Conservation (phyloP, 2,329 filamentous ascomycete genomes). For the Colletotrichum gloeosporioides region DNA sequence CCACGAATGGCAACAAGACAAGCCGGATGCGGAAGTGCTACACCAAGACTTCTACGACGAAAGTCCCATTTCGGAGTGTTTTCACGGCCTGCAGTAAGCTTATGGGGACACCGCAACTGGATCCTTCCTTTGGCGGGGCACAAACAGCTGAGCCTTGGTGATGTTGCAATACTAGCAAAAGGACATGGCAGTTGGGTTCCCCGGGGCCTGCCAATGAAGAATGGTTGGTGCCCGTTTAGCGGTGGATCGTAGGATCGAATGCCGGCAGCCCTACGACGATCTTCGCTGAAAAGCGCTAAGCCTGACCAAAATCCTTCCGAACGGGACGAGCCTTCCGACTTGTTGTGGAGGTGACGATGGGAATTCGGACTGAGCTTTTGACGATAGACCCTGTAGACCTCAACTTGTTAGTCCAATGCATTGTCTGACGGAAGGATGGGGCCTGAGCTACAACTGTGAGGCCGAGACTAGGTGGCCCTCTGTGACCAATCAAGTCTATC, state of each 20-base stretch:
- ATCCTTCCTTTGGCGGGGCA: not conserved
- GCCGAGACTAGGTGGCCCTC: not conserved
- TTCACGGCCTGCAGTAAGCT: not conserved
- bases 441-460: not conserved
- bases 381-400: not conserved
- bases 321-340: not conserved
- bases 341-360: not conserved
- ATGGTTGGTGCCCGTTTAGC: not conserved
- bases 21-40: not conserved
- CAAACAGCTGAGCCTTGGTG: not conserved
- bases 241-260: not conserved
- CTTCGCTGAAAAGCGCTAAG: not conserved
- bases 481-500: not conserved
- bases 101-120: not conserved
- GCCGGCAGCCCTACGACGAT: not conserved
- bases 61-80: not conserved
- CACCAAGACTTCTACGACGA: not conserved
- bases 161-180: not conserved
- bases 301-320: not conserved
- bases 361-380: rapidly evolving
- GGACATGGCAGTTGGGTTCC: not conserved
- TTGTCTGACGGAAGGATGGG: not conserved
- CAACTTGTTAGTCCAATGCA: not conserved
- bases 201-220: not conserved
- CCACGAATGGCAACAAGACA: not conserved